Conservation (phyloP, 23 red algal genomes). For the Cyanidioschyzon merolae region DNA sequence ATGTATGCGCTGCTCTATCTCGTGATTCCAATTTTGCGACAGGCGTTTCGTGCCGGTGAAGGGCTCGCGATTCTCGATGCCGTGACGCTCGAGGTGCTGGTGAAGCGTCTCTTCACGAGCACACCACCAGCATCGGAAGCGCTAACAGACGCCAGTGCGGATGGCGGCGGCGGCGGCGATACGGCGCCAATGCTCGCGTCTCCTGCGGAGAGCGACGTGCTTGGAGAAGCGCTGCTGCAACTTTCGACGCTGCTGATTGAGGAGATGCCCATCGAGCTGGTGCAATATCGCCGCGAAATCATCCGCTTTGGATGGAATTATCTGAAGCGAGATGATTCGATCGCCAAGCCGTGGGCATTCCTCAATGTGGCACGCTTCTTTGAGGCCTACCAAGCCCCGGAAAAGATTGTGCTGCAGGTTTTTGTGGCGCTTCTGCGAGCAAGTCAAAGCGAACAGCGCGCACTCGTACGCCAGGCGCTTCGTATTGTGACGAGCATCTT, state of each 20-base stretch:
- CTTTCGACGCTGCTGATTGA: constrained; percentile 80
- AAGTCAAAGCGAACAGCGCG: constrained; percentile 48
- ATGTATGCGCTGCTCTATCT: constrained; percentile 62
- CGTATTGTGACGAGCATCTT: constrained; percentile 68
- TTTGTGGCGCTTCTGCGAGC: constrained; percentile 91
- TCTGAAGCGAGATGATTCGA: constrained; percentile 89
- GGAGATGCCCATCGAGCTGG: constrained; percentile 53
- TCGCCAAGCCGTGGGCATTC: constrained; percentile 94
- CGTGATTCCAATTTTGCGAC: constrained; percentile 51
- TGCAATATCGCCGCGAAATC: constrained; percentile 69
- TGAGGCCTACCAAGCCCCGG: constrained; percentile 85
- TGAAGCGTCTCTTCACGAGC: constrained; percentile 37
- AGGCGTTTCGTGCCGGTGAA: constrained; percentile 16
- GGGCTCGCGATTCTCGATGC: constrained; percentile 21
- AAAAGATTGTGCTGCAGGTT: constrained; percentile 82
- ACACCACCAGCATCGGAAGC: neutral
- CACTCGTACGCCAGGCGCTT: constrained; percentile 59
- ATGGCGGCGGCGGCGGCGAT: neutral
- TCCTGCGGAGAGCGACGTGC: neutral
- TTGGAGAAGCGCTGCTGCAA: constrained; percentile 70
- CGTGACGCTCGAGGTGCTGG: constrained; percentile 38
- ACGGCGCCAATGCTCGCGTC: neutral
- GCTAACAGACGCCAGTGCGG: neutral
- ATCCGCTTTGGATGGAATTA: constrained; percentile 98
- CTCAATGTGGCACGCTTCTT: constrained; percentile 82